Evolutionary conservation across 176 grass and related monocot genomes (phyloP).

Genomic region (Oryza australiensis): DNA sequence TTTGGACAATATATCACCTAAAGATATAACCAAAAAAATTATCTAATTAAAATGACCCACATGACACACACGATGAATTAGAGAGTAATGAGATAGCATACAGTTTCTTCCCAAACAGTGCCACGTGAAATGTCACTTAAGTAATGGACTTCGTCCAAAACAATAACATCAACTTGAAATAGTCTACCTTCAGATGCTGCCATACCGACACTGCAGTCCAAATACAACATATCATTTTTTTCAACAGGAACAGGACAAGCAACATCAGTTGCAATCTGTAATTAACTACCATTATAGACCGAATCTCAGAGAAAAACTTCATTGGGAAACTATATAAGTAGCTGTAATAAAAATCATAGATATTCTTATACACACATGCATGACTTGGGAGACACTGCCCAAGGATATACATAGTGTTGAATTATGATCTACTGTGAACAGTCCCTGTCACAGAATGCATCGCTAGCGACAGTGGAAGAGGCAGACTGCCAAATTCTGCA

Average conservation of each 20-base stretch:
- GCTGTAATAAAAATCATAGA: conserved; percentile 2
- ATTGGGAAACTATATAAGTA: neutral
- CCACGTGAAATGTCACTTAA: conserved; percentile 96
- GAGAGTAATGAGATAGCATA: conserved; percentile 52
- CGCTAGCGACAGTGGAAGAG: conserved; percentile 11
- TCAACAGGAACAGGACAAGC: conserved; percentile 10
- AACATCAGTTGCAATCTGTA: conserved; percentile 37
- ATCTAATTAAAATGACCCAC: conserved; percentile 32
- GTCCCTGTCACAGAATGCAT: neutral
- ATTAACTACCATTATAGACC: conserved; percentile 25
- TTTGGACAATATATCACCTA: conserved; percentile 99
- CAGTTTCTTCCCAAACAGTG: conserved; percentile 99
- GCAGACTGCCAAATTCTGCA: conserved; percentile 11
- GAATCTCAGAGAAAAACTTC: conserved; percentile 23
- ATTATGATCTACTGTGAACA: neutral
- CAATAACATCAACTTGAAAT: conserved; percentile 96
- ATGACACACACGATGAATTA: conserved; percentile 9
- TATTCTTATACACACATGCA: conserved; percentile 7
- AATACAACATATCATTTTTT: conserved; percentile 40
- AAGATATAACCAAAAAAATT: conserved; percentile 37
- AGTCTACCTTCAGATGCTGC: conserved; percentile 83
- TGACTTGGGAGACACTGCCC: conserved; percentile 6
- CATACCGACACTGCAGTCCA: conserved; percentile 79
- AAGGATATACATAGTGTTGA: neutral
- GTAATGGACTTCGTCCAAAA: conserved; percentile 99